phyloP scores from a whole-genome alignment of 1,284 basidiomycete genomes.

The Melanopsichium pennsylvanicum region DNA sequence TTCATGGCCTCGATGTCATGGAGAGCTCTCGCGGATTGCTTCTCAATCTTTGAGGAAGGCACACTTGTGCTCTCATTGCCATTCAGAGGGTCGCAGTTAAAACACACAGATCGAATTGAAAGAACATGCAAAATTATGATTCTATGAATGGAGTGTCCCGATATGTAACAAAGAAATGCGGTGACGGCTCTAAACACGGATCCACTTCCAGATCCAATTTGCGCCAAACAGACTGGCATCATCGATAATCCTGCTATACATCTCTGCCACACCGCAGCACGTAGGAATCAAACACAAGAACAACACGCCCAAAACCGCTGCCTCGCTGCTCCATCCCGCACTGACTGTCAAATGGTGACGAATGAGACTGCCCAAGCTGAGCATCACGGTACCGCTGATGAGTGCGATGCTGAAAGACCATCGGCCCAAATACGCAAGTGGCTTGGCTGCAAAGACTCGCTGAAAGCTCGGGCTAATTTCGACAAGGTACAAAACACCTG shows the following conservation, averaged over 20 bases:
- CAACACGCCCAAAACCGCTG: slow-evolving; percentile 18
- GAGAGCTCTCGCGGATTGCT: too few species aligned
- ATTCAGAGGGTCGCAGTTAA: too few species aligned
- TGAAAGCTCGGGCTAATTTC: slow-evolving; percentile 27
- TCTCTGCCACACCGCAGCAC: slow-evolving; percentile 16
- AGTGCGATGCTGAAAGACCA: slow-evolving; percentile 49
- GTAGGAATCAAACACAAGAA: slow-evolving; percentile 35
- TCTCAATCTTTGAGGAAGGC: too few species aligned
- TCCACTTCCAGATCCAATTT: slow-evolving; percentile 44
- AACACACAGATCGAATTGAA: too few species aligned
- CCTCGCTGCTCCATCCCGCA: slow-evolving; percentile 18
- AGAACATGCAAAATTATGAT: too few species aligned
- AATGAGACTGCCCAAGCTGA: slow-evolving; percentile 41
- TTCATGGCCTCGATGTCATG: too few species aligned
- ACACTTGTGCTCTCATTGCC: too few species aligned
- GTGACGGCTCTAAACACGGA: slow-evolving; percentile 12
- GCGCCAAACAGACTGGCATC: slow-evolving; percentile 22
- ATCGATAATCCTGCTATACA: slow-evolving; percentile 32
- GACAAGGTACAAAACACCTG: slow-evolving; percentile 42
- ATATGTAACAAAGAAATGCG: not conserved
- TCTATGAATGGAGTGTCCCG: not conserved
- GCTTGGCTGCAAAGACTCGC: slow-evolving; percentile 5
- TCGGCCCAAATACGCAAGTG: slow-evolving; percentile 33
- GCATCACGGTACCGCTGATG: slow-evolving; percentile 46
- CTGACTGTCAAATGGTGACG: slow-evolving; percentile 13